Evolutionary conservation across 73 alveolate genomes (phyloP).

Genomic region (Paramecium primaurelia): DNA sequence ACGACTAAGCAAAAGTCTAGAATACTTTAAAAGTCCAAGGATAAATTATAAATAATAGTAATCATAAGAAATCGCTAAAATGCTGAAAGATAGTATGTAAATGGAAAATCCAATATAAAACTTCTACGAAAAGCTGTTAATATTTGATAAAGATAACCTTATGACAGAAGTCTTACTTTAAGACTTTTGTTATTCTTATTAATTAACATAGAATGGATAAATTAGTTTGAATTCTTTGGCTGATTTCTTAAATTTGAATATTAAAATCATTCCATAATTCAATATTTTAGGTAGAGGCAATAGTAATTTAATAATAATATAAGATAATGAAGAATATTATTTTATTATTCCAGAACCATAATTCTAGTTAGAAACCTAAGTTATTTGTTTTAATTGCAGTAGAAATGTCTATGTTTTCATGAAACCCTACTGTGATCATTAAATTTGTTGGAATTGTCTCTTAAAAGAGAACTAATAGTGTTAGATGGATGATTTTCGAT

Average conservation of each 20-base stretch:
- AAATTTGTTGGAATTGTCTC: neutral
- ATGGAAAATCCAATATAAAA: neutral
- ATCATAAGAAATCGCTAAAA: neutral
- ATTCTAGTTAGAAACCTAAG: neutral
- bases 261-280: neutral
- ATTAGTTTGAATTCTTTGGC: neutral
- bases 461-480: neutral
- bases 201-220: neutral
- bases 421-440: neutral
- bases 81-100: neutral
- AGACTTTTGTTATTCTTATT: neutral
- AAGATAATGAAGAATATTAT: neutral
- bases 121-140: neutral
- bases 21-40: neutral
- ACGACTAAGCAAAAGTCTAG: neutral
- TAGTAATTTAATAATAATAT: neutral
- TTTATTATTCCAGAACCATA: neutral
- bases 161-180: neutral
- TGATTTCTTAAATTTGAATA: neutral
- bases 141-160: neutral
- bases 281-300: neutral
- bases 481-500: neutral
- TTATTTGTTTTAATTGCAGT: neutral
- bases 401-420: neutral
- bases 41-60: neutral